Conservation (phyloP, 352 stramenopile species). For the Thalassiosira mediterranea region DNA sequence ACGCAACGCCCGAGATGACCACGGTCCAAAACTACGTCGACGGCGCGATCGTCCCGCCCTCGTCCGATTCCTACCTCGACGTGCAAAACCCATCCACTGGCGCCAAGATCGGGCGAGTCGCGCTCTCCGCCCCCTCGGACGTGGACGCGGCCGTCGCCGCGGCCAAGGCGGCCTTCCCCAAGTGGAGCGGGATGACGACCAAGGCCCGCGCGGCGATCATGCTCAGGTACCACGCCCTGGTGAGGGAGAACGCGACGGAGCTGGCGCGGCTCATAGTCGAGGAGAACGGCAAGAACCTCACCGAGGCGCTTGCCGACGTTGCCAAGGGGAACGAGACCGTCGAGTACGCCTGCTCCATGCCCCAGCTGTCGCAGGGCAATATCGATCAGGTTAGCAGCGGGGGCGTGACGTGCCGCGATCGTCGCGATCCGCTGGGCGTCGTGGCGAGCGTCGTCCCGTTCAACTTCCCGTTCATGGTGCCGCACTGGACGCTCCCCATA, state of each 20-base stretch:
- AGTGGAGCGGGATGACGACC: constrained; percentile 91
- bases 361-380: constrained; percentile 90
- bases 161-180: constrained; percentile 87
- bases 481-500: constrained; percentile 98
- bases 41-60: constrained; percentile 56
- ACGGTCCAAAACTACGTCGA: constrained; percentile 78
- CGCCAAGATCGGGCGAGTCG: constrained; percentile 85
- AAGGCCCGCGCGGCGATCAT: constrained; percentile 94
- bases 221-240: constrained; percentile 94
- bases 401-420: constrained; percentile 93
- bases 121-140: constrained; percentile 86
- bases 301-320: constrained; percentile 94
- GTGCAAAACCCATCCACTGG: constrained; percentile 83
- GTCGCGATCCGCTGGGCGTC: constrained; percentile 90
- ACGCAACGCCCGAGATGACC: too few species aligned
- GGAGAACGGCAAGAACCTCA: constrained; percentile 98
- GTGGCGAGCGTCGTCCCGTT: constrained; percentile 94
- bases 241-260: constrained; percentile 89
- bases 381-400: constrained; percentile 85
- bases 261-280: constrained; percentile 92
- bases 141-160: constrained; percentile 87
- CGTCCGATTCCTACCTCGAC: constrained; percentile 56
- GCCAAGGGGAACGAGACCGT: constrained; percentile 98
- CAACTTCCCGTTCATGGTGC: constrained; percentile 97
- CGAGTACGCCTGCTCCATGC: constrained; percentile 93